Evolutionary conservation across 768 basidiomycete species (phyloP).

Genomic region (Serendipita sp.): DNA sequence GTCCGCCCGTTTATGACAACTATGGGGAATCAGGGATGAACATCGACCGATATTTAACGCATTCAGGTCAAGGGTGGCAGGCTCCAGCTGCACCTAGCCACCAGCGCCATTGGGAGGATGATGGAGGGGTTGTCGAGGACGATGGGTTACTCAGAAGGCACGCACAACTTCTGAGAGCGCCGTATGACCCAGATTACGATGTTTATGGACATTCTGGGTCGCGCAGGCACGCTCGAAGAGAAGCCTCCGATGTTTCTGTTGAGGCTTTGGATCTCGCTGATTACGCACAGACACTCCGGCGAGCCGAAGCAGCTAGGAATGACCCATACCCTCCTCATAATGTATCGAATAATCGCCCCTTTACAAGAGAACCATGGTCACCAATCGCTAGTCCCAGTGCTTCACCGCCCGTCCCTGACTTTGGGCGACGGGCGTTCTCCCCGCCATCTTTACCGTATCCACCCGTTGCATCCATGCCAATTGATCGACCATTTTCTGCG

Average conservation of each 20-base stretch:
- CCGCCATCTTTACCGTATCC: constrained; percentile 3
- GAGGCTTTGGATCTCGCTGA: constrained; percentile 61
- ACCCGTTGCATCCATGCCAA: neutral
- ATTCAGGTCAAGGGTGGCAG: neutral
- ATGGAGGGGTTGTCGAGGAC: neutral
- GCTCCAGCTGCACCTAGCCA: neutral
- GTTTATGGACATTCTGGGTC: neutral
- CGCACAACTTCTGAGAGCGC: neutral
- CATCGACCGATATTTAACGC: neutral
- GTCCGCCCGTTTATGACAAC: neutral
- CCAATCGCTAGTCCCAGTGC: neutral
- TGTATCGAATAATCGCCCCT: neutral
- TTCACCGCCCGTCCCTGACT: neutral
- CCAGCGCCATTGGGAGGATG: neutral
- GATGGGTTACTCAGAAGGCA: neutral
- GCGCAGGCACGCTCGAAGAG: constrained; percentile 16
- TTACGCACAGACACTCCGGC: constrained; percentile 37
- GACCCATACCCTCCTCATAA: neutral
- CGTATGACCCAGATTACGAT: neutral
- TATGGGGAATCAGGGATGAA: neutral
- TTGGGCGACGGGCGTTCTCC: neutral
- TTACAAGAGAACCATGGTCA: neutral
- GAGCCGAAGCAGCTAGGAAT: constrained; percentile 7
- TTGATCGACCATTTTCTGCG: constrained; percentile 8
- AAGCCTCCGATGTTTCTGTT: constrained; percentile 46